Percentiles rank a stretch among this genome's conserved stretches.
phyloP scores from a whole-genome alignment of 345 rosid genomes.

The Corymbia maculata region DNA sequence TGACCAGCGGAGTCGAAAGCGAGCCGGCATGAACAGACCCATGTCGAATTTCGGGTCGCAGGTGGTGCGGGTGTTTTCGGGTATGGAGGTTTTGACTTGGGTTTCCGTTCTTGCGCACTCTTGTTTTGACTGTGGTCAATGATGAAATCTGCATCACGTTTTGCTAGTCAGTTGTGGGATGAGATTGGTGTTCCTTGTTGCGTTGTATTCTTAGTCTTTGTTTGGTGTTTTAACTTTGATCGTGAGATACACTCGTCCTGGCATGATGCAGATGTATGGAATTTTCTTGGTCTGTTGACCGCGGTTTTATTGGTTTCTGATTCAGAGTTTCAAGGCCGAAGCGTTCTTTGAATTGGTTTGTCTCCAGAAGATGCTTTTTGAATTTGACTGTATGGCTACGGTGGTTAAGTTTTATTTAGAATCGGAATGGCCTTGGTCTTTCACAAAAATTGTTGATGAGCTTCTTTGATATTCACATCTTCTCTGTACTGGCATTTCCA shows the following conservation, averaged over 20 bases:
- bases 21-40: neutral
- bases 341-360: neutral
- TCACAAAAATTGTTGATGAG: neutral
- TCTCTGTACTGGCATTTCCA: neutral
- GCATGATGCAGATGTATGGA: neutral
- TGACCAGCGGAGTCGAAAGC: neutral
- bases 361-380: neutral
- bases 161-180: neutral
- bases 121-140: neutral
- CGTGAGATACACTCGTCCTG: neutral
- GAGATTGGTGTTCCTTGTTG: neutral
- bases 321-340: neutral
- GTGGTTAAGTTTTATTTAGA: neutral
- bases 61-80: conserved; percentile 31
- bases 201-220: neutral
- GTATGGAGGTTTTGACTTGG: conserved; percentile 9
- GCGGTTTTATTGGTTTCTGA: neutral
- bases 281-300: neutral
- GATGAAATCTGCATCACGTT: neutral
- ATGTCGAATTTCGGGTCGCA: conserved; percentile 30
- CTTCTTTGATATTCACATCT: neutral
- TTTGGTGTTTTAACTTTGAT: neutral
- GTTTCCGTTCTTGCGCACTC: neutral
- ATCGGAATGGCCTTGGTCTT: neutral
- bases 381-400: neutral